phyloP scores from a whole-genome alignment of 148 eudicot genomes.

The Linanthus parryae region DNA sequence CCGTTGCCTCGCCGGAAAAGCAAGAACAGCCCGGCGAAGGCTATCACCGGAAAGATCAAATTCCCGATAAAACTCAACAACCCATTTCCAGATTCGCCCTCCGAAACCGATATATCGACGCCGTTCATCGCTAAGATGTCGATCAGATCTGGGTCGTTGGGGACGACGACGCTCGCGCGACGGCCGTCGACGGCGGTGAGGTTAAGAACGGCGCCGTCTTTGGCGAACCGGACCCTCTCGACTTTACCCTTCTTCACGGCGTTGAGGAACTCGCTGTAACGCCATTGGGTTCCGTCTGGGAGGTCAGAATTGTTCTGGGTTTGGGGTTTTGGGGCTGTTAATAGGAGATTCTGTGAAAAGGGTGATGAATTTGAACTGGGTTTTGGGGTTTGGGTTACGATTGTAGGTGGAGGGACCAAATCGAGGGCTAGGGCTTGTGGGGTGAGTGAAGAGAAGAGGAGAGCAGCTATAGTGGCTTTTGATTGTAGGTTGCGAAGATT shows the following conservation, averaged over 20 bases:
- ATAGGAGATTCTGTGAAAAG: conserved; percentile 42
- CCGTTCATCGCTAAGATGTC: conserved; percentile 95
- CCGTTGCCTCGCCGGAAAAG: conserved; percentile 82
- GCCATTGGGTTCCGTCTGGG: conserved; percentile 82
- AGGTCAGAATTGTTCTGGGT: conserved; percentile 42
- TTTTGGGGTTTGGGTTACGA: conserved; percentile 27
- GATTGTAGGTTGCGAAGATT: conserved; percentile 16
- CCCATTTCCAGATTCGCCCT: conserved; percentile 86
- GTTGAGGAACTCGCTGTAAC: conserved; percentile 90
- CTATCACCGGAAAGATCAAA: conserved; percentile 68
- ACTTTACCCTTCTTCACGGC: conserved; percentile 97
- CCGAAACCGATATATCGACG: conserved; percentile 89
- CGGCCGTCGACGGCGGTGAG: conserved; percentile 88
- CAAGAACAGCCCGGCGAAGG: conserved; percentile 86
- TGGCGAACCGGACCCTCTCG: conserved; percentile 80
- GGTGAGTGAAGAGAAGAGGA: conserved; percentile 45
- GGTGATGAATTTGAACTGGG: conserved; percentile 40
- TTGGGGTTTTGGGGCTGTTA: conserved; percentile 76
- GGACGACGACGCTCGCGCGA: conserved; percentile 69
- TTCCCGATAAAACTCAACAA: conserved; percentile 75
- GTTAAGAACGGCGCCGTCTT: conserved; percentile 74
- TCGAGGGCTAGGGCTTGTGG: conserved; percentile 57
- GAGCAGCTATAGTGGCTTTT: conserved; percentile 41
- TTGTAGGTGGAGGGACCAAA: conserved; percentile 18
- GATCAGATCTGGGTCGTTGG: conserved; percentile 91